These are phyloP conservation scores for Pichia sp. DNA, from an alignment of 1,139 yeast species.

Conservation along the genomic window DNA sequence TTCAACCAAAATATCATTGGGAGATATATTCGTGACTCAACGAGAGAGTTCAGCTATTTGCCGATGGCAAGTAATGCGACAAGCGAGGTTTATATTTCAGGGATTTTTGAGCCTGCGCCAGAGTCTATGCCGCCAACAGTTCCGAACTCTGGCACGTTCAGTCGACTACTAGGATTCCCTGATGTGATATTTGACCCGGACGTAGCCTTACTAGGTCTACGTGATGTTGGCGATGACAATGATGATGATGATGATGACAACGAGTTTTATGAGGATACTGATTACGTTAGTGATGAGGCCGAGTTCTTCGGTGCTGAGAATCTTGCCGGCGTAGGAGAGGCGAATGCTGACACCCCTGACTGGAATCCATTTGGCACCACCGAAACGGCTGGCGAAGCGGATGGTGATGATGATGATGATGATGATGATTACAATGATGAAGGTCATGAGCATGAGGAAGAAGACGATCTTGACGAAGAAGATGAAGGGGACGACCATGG, in stretches of 20 bases:
- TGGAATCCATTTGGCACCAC: not conserved
- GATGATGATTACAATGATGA: conserved; percentile 4
- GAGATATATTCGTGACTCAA: conserved; percentile 1
- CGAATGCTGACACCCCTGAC: not conserved
- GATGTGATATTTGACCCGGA: not conserved
- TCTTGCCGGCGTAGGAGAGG: not conserved
- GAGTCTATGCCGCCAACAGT: not conserved
- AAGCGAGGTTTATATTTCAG: conserved; percentile 13
- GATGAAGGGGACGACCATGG: not conserved
- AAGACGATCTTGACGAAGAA: not conserved
- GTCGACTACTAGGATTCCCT: not conserved
- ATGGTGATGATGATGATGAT: conserved; percentile 15
- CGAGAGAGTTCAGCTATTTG: not conserved
- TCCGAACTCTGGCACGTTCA: not conserved
- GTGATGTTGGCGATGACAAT: conserved; percentile 2
- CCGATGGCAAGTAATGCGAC: not conserved
- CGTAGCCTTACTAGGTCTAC: not conserved
- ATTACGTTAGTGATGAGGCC: conserved; percentile 10
- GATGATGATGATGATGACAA: conserved; percentile 5
- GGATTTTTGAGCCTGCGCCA: conserved; percentile 14
- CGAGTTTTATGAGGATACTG: not conserved
- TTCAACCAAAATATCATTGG: conserved; percentile 35
- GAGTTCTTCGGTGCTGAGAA: not conserved
- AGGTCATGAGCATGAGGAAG: not conserved
- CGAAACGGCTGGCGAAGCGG: conserved; percentile 10